These are phyloP conservation scores for Penicillium fuscoglaucum DNA, from an alignment of 2,329 filamentous ascomycete species.

Conservation along the genomic window DNA sequence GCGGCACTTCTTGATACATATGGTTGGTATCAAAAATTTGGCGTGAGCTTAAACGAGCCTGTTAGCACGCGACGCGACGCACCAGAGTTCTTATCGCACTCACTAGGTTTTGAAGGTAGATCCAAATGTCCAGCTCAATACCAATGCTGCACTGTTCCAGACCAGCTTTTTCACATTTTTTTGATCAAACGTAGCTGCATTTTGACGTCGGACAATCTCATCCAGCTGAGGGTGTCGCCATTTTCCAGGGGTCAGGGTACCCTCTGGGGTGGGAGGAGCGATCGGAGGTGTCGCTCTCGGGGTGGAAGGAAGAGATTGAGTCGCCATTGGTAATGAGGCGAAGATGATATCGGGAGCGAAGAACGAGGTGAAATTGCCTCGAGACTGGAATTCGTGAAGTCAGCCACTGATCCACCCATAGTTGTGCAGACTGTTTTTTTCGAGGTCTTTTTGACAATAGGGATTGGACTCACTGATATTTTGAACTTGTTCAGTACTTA, in stretches of 20 bases:
- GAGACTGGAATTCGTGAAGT: constrained; percentile 5
- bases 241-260: constrained; percentile 61
- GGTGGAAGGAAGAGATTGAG: constrained; percentile 44
- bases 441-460: not conserved
- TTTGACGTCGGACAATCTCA: constrained; percentile 80
- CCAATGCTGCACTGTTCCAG: constrained; percentile 63
- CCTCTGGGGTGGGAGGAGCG: constrained; percentile 30
- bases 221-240: constrained; percentile 89
- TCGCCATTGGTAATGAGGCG: constrained; percentile 34
- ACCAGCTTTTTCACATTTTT: constrained; percentile 70
- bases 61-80: constrained; percentile 15
- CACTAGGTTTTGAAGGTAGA: constrained; percentile 41
- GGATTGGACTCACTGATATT: constrained; percentile 2
- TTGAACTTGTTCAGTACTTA: not conserved
- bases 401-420: not conserved
- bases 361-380: not conserved
- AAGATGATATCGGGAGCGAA: not conserved
- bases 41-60: constrained; percentile 22
- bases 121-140: constrained; percentile 51
- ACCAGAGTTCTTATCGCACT: constrained; percentile 17
- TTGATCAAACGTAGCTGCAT: constrained; percentile 74
- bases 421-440: not conserved
- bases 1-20: constrained; percentile 45
- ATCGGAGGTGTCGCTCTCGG: constrained; percentile 35
- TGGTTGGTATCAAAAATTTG: constrained; percentile 38